Evolutionary conservation across 106 monocot genomes (phyloP), one percentile per base, ranked within the genome.

Genomic region (Dioscorea dumetorum): DNA sequence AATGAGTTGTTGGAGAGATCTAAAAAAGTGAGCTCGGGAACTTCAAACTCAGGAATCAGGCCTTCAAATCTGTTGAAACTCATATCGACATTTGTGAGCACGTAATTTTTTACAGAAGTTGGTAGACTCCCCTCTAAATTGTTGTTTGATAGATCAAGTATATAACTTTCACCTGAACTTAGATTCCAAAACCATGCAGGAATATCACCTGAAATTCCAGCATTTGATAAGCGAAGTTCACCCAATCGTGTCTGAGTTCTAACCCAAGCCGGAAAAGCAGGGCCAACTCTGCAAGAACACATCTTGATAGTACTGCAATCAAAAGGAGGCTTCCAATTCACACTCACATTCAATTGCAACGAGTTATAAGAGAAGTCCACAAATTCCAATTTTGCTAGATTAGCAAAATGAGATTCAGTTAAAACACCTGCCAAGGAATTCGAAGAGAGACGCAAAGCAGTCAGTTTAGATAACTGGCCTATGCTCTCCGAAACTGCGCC

Each of bases 171-270:
- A 3, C 13, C 31, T 19, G 41, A 41, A 41, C 3, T 41, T 1
- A 68, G 9, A 24, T 63, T 48, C 76, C 76, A 76, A 28, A 76
- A 76, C 76, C 76, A 76, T 15, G 49, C 14, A 5, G 77, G 77
- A 20, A 77, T 22, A 0, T 9, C 8, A 61, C 60, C 77, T 31
- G 59, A 49, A 21, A 77, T 71, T 49, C 66, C 64, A 18, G 71
- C 48, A 21, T 22, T 20, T 0, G 77, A 66, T 9, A 77, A 41
- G 34, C 56, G 48, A 2, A 77, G 14, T 8, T 14, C 21, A 9
- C 2, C 17, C 8, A 64, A 21, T 2, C n/a, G 34, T 2, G 2
- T 34, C 28, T 66, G 71, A 5, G n/a, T 71, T 33, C 18, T 24
- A 1, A 77, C 59, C 77, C 77, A 76, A 1, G 54, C 59, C 16